These are phyloP conservation scores for Drosera spatulata DNA, from an alignment of 179 eudicot species.

Conservation along the genomic window DNA sequence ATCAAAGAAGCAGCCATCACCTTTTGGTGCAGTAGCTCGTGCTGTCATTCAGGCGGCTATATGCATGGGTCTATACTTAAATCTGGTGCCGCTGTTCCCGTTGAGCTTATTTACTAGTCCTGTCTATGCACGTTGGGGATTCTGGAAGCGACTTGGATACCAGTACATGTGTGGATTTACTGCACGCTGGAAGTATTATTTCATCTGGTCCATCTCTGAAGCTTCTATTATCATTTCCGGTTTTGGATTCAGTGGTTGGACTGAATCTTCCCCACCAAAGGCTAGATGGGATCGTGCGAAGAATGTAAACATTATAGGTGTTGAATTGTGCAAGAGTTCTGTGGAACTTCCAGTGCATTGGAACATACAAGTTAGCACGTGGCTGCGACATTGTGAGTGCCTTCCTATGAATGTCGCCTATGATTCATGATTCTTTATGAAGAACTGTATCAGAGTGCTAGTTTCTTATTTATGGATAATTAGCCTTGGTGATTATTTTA, in stretches of 20 bases:
- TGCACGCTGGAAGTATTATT: constrained; percentile 87
- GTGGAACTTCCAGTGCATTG: constrained; percentile 79
- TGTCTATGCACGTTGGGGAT: constrained; percentile 59
- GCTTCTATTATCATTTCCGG: constrained; percentile 75
- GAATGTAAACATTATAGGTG: constrained; percentile 84
- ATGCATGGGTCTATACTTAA: constrained; percentile 83
- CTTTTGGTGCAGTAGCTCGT: constrained; percentile 49
- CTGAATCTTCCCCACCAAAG: constrained; percentile 51
- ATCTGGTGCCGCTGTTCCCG: constrained; percentile 66
- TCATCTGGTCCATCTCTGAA: constrained; percentile 87
- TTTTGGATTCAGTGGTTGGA: constrained; percentile 67
- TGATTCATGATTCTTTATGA: background rate
- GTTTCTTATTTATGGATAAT: background rate
- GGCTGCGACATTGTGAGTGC: constrained; percentile 91
- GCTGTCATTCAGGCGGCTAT: constrained; percentile 82
- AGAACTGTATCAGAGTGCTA: too few species aligned
- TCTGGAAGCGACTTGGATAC: constrained; percentile 61
- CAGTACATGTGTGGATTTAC: constrained; percentile 87
- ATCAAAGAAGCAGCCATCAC: constrained; percentile 64
- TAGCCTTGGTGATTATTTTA: background rate
- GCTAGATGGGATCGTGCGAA: constrained; percentile 90
- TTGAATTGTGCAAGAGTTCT: constrained; percentile 92
- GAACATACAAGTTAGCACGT: constrained; percentile 99
- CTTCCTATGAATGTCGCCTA: background rate
- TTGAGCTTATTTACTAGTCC: constrained; percentile 60